A percentile compares a stretch with the other conserved stretches of the same genome.
Conservation (phyloP, 352 stramenopile species). For the Phytophthora megakarya region DNA sequence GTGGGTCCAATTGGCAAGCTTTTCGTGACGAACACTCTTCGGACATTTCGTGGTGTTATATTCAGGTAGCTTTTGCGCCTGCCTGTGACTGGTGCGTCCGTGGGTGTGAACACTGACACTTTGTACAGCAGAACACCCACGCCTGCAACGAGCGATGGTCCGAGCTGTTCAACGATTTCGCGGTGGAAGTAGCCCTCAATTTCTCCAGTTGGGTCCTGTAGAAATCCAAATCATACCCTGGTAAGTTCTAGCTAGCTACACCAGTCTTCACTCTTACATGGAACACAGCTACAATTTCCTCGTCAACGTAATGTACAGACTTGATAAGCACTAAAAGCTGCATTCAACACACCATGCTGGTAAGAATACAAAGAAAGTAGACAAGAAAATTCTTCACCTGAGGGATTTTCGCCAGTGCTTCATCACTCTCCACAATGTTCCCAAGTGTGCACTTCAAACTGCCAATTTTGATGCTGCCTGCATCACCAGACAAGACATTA, state of each 20-base stretch:
- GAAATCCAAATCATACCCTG: neutral
- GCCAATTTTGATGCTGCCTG: constrained; percentile 73
- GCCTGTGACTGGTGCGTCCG: constrained; percentile 49
- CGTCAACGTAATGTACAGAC: constrained; percentile 80
- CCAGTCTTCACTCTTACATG: constrained; percentile 42
- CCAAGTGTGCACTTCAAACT: constrained; percentile 62
- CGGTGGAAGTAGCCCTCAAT: constrained; percentile 85
- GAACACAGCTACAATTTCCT: constrained; percentile 79
- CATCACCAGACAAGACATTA: neutral
- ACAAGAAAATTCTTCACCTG: constrained; percentile 33
- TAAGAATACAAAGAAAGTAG: neutral
- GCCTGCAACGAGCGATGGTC: constrained; percentile 53
- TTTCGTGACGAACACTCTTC: constrained; percentile 54
- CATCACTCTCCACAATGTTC: constrained; percentile 65
- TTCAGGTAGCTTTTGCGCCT: constrained; percentile 71
- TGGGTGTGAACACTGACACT: constrained; percentile 71
- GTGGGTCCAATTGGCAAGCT: constrained; percentile 22
- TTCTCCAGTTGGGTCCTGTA: constrained; percentile 77
- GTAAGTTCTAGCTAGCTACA: neutral
- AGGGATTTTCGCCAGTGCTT: constrained; percentile 58
- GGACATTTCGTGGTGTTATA: constrained; percentile 68
- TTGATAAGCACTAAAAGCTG: constrained; percentile 80
- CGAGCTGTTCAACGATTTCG: constrained; percentile 75
- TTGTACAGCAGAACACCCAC: constrained; percentile 66
- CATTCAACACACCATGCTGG: neutral